These are phyloP conservation scores for Protomyces gravidus DNA, from an alignment of 1,139 yeast genomes.

Conservation along the genomic window DNA sequence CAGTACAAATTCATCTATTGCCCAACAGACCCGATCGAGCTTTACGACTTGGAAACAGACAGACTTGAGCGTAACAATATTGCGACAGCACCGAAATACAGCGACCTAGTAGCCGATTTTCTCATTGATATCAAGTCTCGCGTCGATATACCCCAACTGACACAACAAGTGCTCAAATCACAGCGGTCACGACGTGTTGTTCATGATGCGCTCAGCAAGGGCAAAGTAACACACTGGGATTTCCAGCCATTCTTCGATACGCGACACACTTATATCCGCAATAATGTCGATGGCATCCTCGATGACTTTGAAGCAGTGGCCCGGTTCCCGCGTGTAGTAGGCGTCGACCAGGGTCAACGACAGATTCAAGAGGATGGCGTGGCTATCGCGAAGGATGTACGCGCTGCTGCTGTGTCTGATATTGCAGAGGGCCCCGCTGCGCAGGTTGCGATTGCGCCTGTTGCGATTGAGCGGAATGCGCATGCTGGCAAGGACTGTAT, in stretches of 20 bases:
- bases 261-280: slow-evolving; percentile 12
- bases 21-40: slow-evolving; percentile 25
- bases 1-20: slow-evolving; percentile 27
- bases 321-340: slow-evolving; percentile 14
- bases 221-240: slow-evolving; percentile 27
- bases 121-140: slow-evolving; percentile 20
- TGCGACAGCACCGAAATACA: slow-evolving; percentile 8
- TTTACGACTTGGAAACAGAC: slow-evolving; percentile 17
- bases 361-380: slow-evolving; percentile 2
- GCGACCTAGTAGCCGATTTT: slow-evolving; percentile 20
- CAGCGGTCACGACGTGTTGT: slow-evolving; percentile 23
- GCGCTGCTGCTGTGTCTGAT: slow-evolving; percentile 2
- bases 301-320: slow-evolving; percentile 24
- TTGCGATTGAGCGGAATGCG: slow-evolving; percentile 7
- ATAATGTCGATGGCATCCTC: slow-evolving; percentile 22
- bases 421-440: neutral
- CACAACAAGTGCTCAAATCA: slow-evolving; percentile 16
- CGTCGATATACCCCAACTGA: slow-evolving; percentile 1
- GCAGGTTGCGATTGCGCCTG: slow-evolving; percentile 2
- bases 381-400: slow-evolving; percentile 4
- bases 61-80: slow-evolving; percentile 12
- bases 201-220: slow-evolving; percentile 23
- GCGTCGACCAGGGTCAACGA: slow-evolving; percentile 6
- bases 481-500: slow-evolving; percentile 13
- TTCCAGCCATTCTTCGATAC: slow-evolving; percentile 26